A percentile compares a stretch with the other conserved stretches of the same genome.
phyloP scores from a whole-genome alignment of 768 basidiomycete genomes.

The Lentinula sp. region DNA sequence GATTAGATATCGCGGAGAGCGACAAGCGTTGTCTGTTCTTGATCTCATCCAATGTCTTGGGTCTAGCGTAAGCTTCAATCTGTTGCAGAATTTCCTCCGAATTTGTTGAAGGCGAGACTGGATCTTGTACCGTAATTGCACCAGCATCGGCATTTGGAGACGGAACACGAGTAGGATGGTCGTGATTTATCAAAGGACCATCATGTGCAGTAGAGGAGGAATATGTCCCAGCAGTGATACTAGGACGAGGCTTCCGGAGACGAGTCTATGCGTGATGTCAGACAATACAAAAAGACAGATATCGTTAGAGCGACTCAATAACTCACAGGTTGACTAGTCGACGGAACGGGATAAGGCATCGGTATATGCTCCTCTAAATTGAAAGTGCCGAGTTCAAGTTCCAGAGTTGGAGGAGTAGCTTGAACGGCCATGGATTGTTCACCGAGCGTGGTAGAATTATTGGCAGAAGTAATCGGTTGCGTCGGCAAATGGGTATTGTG shows the following conservation, averaged over 20 bases:
- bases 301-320: neutral
- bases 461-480: neutral
- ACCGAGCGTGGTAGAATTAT: neutral
- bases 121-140: conserved; percentile 12
- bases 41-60: conserved; percentile 24
- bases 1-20: conserved; percentile 20
- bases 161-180: neutral
- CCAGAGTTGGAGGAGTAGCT: neutral
- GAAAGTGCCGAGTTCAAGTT: neutral
- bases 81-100: neutral
- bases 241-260: conserved; percentile 10
- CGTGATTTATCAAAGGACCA: neutral
- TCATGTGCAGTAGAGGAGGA: neutral
- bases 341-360: neutral
- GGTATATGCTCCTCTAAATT: neutral
- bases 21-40: conserved; percentile 31
- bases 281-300: neutral
- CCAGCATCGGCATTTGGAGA: neutral
- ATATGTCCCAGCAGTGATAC: conserved; percentile 15
- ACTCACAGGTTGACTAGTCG: neutral
- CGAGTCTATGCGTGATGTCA: conserved; percentile 7
- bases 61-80: neutral
- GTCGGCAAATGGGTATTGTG: neutral
- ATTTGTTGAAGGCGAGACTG: conserved; percentile 3
- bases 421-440: neutral